Evolutionary conservation across 768 basidiomycete species (phyloP).

Genomic region (Pleurotus salmoneostramineus): DNA sequence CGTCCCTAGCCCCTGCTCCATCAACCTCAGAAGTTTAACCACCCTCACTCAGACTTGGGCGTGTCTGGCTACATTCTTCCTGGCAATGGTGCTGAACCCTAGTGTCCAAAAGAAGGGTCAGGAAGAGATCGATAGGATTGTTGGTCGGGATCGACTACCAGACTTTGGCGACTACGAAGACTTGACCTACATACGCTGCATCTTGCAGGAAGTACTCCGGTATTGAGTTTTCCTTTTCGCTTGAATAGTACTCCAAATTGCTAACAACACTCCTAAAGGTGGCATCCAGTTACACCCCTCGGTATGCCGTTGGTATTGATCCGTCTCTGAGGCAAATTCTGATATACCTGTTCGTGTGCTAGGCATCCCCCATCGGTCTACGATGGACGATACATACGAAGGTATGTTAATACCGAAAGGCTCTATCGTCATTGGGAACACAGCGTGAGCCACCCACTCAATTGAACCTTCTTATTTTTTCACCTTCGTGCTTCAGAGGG

Average conservation of each 20-base stretch:
- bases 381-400: conserved; percentile 16
- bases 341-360: background rate
- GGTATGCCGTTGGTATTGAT: conserved; percentile 16
- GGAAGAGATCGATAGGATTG: conserved; percentile 45
- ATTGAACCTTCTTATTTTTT: background rate
- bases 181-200: conserved; percentile 43
- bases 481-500: background rate
- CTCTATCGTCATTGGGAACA: conserved; percentile 14
- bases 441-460: background rate
- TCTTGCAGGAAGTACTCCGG: conserved; percentile 45
- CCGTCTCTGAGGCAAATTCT: conserved; percentile 3
- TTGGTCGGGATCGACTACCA: conserved; percentile 43
- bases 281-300: conserved; percentile 43
- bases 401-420: conserved; percentile 18
- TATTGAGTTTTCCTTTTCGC: conserved; percentile 15
- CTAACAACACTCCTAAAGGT: conserved; percentile 21
- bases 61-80: conserved; percentile 42
- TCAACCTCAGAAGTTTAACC: no score
- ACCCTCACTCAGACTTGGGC: conserved; percentile 39
- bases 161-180: conserved; percentile 36
- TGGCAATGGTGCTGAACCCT: conserved; percentile 53
- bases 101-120: conserved; percentile 44
- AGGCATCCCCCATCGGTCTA: background rate
- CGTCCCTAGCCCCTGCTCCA: background rate
- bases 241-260: background rate